Percentiles rank a stretch among this genome's conserved stretches.
Evolutionary conservation across 1,284 basidiomycete species (phyloP).

Genomic region (Retiboletus flavoniger): DNA sequence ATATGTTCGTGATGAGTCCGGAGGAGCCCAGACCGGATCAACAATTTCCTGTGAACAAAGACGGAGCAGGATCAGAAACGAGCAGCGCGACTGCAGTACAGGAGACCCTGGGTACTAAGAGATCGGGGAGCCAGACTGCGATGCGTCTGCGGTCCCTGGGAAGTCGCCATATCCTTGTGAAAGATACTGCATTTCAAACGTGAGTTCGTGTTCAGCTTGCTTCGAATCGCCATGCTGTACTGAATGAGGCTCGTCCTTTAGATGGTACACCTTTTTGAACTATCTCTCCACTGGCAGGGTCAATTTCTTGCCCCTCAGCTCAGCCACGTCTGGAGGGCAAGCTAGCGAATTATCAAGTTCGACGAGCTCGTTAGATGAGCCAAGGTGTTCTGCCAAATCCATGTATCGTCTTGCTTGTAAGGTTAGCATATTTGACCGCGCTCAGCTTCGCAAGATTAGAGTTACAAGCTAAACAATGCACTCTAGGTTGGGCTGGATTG

Average conservation of each 20-base stretch:
- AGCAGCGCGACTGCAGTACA: slow-evolving; percentile 4
- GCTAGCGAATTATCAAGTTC: neutral
- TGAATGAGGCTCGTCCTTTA: neutral
- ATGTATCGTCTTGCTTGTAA: slow-evolving; percentile 33
- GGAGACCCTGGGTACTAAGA: neutral
- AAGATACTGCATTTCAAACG: slow-evolving; percentile 24
- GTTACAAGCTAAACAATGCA: neutral
- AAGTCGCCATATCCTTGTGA: slow-evolving; percentile 21
- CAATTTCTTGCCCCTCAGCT: slow-evolving; percentile 28
- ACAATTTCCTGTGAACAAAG: neutral
- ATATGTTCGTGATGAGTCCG: slow-evolving; percentile 25
- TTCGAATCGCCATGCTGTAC: too few species aligned
- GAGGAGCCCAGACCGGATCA: slow-evolving; percentile 8
- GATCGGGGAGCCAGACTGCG: neutral
- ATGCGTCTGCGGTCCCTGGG: neutral
- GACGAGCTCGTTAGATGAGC: slow-evolving; percentile 4
- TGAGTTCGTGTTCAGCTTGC: neutral
- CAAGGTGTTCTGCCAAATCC: slow-evolving; percentile 30
- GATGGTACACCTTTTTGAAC: slow-evolving; percentile 30
- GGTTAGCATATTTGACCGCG: slow-evolving; percentile 9
- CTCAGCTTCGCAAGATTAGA: neutral
- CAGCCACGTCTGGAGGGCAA: neutral
- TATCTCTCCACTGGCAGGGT: slow-evolving; percentile 29
- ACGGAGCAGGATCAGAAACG: neutral
- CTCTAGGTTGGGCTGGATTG: slow-evolving; percentile 17